Evolutionary conservation across 1,284 basidiomycete species (phyloP), one percentile per base, ranked within the genome.

Genomic region (Ceratobasidium theobromae): DNA sequence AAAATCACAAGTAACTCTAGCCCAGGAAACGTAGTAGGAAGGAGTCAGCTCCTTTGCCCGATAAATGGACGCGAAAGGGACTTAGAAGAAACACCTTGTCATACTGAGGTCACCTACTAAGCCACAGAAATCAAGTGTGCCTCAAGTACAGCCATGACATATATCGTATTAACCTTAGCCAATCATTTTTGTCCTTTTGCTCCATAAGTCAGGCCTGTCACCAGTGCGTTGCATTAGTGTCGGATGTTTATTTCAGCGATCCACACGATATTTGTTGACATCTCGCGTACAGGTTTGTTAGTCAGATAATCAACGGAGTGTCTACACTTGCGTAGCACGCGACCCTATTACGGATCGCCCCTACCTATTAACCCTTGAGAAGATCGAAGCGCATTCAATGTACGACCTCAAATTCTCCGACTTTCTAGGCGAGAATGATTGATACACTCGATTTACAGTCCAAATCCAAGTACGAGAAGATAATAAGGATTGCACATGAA

Each of bases 401-500:
- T 8, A 11, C 18, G 9, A 45, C 18, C 18, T 45, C 18, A 9
- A 6, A 14, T 45, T 21, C 8, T 6, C 6, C 18, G 43, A 11
- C 43, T 14, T 45, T 8, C 5, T 6, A 14, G 6, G 9, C 43
- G 6, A 11, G 43, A 45, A 45, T n/a, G 18, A 21, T 21, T 8
- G 8, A 21, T 21, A 45, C 18, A 21, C 43, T 45, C 18, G 18
- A 14, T 45, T 45, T 33, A 40, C 32, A 40, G 48, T 30, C 48
- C 48, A 51, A 30, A 51, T 23, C 23, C 23, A 23, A 27, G 28
- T 9, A 41, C 33, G 40, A 53, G 38, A n/a, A 52, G 12, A 62
- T 8, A 40, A 35, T 62, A 21, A 46, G 21, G 45, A 65, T 65
- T 65, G 60, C 49, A 53, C 49, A 65, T 65, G 60, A 53, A 62